Evolutionary conservation across 148 eudicot species (phyloP).

Genomic region (Cornus florida): DNA sequence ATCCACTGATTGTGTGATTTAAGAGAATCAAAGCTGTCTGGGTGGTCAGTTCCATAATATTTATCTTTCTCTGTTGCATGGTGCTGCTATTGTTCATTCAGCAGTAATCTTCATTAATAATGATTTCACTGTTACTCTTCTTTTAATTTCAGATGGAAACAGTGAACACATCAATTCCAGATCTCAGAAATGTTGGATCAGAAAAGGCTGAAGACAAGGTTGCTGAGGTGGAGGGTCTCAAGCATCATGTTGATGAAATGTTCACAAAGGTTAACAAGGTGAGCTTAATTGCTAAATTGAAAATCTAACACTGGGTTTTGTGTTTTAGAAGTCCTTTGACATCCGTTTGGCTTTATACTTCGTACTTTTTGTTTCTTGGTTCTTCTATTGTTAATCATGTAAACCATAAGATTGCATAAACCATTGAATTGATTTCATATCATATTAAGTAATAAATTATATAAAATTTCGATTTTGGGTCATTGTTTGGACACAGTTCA

Average conservation of each 20-base stretch:
- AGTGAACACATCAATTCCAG: slow-evolving; percentile 2
- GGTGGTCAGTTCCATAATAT: no score
- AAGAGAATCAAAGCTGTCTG: no score
- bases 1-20: no score
- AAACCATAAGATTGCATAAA: slow-evolving; percentile 2
- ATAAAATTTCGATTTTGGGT: no score
- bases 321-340: background rate
- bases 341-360: background rate
- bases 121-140: background rate
- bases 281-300: background rate
- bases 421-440: background rate
- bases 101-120: background rate
- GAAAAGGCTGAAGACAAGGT: slow-evolving; percentile 16
- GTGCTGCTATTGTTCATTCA: background rate
- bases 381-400: background rate
- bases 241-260: slow-evolving; percentile 37
- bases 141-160: slow-evolving; percentile 7
- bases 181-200: background rate
- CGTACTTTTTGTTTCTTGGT: background rate
- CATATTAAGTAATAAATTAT: no score
- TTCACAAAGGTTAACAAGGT: slow-evolving; percentile 47
- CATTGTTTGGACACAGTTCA: no score
- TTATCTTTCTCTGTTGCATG: background rate
- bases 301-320: background rate
- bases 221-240: slow-evolving; percentile 30